A percentile compares a stretch with the other conserved stretches of the same genome.
Evolutionary conservation across 495 filamentous ascomycete genomes (phyloP).

Genomic region (Penicillium crystallinum): DNA sequence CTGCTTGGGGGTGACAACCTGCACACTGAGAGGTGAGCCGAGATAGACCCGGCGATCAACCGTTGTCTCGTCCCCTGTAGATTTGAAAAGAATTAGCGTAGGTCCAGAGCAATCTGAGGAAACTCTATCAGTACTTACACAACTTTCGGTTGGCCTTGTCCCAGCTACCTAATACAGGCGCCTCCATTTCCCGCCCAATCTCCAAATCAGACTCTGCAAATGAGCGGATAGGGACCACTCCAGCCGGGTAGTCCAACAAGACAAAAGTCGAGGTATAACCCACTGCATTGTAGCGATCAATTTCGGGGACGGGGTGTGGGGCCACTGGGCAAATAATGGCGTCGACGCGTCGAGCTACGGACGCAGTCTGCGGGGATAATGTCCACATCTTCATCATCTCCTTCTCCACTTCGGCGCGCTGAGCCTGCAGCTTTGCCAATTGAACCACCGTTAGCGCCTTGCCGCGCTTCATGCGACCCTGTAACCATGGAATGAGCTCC

Average conservation of each 20-base stretch:
- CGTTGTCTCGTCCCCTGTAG: constrained; percentile 44
- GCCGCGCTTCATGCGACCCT: constrained; percentile 41
- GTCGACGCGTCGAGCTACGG: constrained; percentile 39
- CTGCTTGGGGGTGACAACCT: constrained; percentile 56
- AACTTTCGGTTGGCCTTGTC: constrained; percentile 57
- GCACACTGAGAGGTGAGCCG: constrained; percentile 50
- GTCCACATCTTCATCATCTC: constrained; percentile 55
- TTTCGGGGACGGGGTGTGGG: constrained; percentile 58
- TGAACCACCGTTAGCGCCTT: constrained; percentile 36
- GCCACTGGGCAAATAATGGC: constrained; percentile 53
- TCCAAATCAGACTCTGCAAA: constrained; percentile 47
- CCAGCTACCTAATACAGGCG: constrained; percentile 47
- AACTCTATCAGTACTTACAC: constrained; percentile 43
- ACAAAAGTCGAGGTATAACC: constrained; percentile 59
- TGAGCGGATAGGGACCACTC: constrained; percentile 47
- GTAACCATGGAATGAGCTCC: constrained; percentile 55
- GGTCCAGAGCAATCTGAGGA: too few species aligned
- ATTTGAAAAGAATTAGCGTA: constrained; percentile 5
- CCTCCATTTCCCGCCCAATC: constrained; percentile 37
- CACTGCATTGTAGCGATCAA: constrained; percentile 58
- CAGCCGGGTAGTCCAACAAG: constrained; percentile 59
- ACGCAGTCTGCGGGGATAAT: constrained; percentile 1
- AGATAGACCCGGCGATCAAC: constrained; percentile 53
- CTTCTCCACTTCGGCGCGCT: constrained; percentile 44
- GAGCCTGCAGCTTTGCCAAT: constrained; percentile 46